A percentile compares a stretch with the other conserved stretches of the same genome.
These are phyloP conservation scores for Boletellus dicymbophilus DNA, from an alignment of 1,284 basidiomycete genomes.

Conservation along the genomic window DNA sequence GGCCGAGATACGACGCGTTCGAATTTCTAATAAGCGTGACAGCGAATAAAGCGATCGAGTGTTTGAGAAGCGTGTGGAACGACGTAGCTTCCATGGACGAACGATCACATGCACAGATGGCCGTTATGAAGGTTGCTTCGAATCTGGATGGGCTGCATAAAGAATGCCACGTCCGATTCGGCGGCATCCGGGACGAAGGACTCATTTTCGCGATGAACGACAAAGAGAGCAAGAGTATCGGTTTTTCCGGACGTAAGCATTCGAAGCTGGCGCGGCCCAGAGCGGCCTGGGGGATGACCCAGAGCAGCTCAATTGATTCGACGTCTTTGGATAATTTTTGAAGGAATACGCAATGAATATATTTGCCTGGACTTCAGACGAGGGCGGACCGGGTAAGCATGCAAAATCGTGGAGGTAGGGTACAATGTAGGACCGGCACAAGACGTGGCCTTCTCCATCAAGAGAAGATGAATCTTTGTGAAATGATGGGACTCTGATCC, in stretches of 20 bases:
- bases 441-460: too few relatives aligned
- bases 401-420: too few relatives aligned
- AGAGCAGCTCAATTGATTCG: slow-evolving; percentile 94
- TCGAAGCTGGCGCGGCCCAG: slow-evolving; percentile 96
- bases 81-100: slow-evolving; percentile 88
- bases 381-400: too few relatives aligned
- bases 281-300: slow-evolving; percentile 93
- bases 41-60: slow-evolving; percentile 91
- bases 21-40: slow-evolving; percentile 91
- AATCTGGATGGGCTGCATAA: slow-evolving; percentile 96
- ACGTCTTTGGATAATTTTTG: slow-evolving; percentile 94
- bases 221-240: slow-evolving; percentile 94
- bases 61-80: slow-evolving; percentile 86
- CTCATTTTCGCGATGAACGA: slow-evolving; percentile 94
- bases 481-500: too few relatives aligned
- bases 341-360: slow-evolving; percentile 97
- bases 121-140: slow-evolving; percentile 89
- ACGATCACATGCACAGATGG: slow-evolving; percentile 92
- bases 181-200: slow-evolving; percentile 96
- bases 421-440: too few relatives aligned
- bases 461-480: too few relatives aligned
- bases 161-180: slow-evolving; percentile 95
- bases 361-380: slow-evolving; percentile 99
- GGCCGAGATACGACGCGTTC: slow-evolving; percentile 97
- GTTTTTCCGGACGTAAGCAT: slow-evolving; percentile 98